Base-by-base conservation (phyloP, 2,329 filamentous ascomycete genomes). In the Penicillium freii region DNA sequence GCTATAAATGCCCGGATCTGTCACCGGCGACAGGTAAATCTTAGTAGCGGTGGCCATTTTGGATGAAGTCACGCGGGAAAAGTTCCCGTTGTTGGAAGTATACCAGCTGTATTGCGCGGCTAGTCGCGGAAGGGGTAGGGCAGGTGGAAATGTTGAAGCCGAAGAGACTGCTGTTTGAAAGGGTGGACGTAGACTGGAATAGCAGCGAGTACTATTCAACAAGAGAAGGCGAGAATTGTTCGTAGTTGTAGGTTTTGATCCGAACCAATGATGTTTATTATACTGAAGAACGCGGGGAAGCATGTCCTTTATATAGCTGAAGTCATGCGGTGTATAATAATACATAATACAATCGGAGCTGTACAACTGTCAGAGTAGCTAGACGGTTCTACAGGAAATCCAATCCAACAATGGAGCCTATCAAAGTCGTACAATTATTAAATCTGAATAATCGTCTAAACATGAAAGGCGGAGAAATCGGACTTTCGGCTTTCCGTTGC, bases 41-140 rank as follows among this genome's bases (percentile, higher is more conserved):
- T 71, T 74, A 13, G 71, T 77, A 54, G 79, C 74, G 7, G 80
- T 80, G 4, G 81, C 80, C 80, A 82, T 83, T n/a, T 53, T 71
- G 5, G 36, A 48, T 27, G 39, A 15, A 11, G 17, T 44, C 7
- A 3, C 3, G 10, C 10, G 46, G 46, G 4, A 19, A n/a, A 4
- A 5, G 4, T 21, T 50, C 8, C 38, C 23, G 42, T 17, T 5
- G 11, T 7, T 43, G 19, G 39, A 13, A 31, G 10, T 51, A 36
- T 44, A 34, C 13, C 13, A 44, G 29, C 9, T 55, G 21, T 51
- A 31, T 19, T 38, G 31, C 2, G 40, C 46, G 25, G 27, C 39
- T 59, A 49, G 34, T 52, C n/a, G 55, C 31, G 55, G 49, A 23
- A 27, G 48, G 21, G 33, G 21, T 13, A 25, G 33, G 9, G 11